These are phyloP conservation scores for Fusarium dlaminii DNA, from an alignment of 2,329 filamentous ascomycete genomes.

Conservation along the genomic window DNA sequence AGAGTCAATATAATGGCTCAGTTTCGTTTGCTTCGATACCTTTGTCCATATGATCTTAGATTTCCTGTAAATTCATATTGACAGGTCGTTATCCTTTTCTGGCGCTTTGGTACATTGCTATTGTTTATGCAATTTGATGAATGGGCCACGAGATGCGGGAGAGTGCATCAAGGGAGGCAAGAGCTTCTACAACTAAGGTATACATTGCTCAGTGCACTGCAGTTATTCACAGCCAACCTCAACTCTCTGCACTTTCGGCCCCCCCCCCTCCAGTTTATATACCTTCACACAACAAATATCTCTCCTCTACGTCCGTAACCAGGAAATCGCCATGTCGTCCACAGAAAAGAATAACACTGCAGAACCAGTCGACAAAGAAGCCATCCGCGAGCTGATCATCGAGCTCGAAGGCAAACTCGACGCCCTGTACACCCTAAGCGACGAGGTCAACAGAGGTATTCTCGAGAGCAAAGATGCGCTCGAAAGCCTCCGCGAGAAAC, in stretches of 20 bases:
- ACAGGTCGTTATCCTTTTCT: background rate
- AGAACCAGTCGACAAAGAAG: background rate
- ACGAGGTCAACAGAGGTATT: background rate
- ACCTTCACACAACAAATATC: background rate
- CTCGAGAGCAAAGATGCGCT: background rate
- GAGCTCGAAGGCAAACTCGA: background rate
- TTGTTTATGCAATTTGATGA: background rate
- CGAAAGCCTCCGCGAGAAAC: background rate
- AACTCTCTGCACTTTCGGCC: background rate
- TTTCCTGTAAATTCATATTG: background rate
- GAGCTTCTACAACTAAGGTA: background rate
- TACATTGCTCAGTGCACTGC: background rate
- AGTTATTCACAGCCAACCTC: background rate
- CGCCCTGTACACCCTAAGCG: background rate
- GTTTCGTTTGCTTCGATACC: constrained; percentile 8
- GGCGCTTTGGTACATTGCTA: background rate
- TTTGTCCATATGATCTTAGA: constrained; percentile 5
- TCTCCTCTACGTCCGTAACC: background rate
- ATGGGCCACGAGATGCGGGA: background rate
- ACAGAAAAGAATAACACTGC: background rate
- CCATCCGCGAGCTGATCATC: background rate
- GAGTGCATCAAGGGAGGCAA: background rate
- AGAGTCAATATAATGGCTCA: background rate
- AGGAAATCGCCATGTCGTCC: background rate
- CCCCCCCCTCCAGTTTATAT: background rate